A percentile compares a stretch with the other conserved stretches of the same genome.
Conservation (phyloP, 1,284 basidiomycete genomes). For the Blastosporella zonata region DNA sequence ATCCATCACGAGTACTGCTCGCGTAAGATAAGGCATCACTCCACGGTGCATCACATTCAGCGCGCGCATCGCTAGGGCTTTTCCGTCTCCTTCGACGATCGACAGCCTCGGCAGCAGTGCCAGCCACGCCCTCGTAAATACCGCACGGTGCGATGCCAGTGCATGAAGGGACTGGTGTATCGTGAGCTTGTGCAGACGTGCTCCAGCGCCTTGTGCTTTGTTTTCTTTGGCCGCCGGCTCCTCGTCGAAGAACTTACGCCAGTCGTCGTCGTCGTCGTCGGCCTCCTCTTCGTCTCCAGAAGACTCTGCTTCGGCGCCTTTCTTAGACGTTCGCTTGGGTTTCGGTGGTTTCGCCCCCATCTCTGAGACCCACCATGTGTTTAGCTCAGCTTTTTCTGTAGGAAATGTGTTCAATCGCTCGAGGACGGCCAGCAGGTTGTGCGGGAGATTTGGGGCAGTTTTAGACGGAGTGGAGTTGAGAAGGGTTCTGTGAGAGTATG, state of each 20-base stretch:
- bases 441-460: constrained; percentile 39
- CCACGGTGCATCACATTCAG: constrained; percentile 82
- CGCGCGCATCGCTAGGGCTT: constrained; percentile 53
- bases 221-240: constrained; percentile 37
- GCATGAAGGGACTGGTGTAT: constrained; percentile 75
- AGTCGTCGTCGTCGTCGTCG: constrained; percentile 53
- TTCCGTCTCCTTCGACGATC: constrained; percentile 36
- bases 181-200: constrained; percentile 61
- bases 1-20: constrained; percentile 86
- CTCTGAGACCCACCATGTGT: constrained; percentile 83
- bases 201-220: constrained; percentile 36
- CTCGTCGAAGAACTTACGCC: constrained; percentile 81
- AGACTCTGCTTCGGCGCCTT: constrained; percentile 27
- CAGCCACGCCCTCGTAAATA: constrained; percentile 81
- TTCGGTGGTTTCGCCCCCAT: constrained; percentile 62
- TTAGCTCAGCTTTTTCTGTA: constrained; percentile 69
- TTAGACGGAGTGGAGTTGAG: constrained; percentile 28
- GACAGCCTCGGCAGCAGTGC: constrained; percentile 63
- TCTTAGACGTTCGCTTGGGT: constrained; percentile 35
- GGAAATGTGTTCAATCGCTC: constrained; percentile 84
- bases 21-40: constrained; percentile 81
- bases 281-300: constrained; percentile 39
- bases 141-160: constrained; percentile 69
- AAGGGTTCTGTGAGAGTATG: constrained; percentile 29
- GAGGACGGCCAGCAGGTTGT: constrained; percentile 76